Base-by-base conservation (phyloP, 148 eudicot species). In the Chenopodium formosanum region DNA sequence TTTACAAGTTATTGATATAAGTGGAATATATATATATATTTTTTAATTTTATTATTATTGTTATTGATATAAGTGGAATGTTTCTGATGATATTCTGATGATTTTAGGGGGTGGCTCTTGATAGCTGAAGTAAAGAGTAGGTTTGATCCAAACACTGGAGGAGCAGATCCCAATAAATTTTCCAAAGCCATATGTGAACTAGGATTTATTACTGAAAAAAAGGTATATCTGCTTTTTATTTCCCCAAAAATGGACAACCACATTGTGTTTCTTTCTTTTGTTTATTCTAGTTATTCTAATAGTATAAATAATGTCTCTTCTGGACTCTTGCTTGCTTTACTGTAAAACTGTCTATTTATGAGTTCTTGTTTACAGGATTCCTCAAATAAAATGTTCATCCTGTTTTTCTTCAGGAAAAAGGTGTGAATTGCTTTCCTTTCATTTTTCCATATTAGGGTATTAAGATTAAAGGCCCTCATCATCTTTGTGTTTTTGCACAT, bases 121-220 rank as follows among this genome's bases (percentile, higher is more conserved):
- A 95, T 95, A 86, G 98, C 98, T 27, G 98, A 95, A 88, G 97
- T 95, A 79, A 95, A 91, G 88, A 95, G 98, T 85, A 89, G 98
- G 79, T 90, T 93, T 71, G 98, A 93, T 89, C 91, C 92, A 1
- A 91, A 79, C 77, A 95, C 88, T 1, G 98, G 98, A 56, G 98
- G 98, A 84, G 94, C 98, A 78, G 97, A 95, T 79, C 93, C 98
- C 12, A 63, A 89, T 37, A 87, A 79, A 73, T 95, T 95, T 78
- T 79, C 87, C 5, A 88, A 86, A 85, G 96, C 98, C 70, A 86
- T 95, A 73, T 92, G 92, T 77, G 81, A 87, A 71, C 86, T 95
- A 62, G 98, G 98, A 70, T 95, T 91, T 83, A 81, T 89, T 46
- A 74, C 82, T 75, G 85, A 60, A 68, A 84, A 91, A 62, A 92